These are phyloP conservation scores for Quercus robur DNA, from an alignment of 306 rosid genomes.

Conservation along the genomic window DNA sequence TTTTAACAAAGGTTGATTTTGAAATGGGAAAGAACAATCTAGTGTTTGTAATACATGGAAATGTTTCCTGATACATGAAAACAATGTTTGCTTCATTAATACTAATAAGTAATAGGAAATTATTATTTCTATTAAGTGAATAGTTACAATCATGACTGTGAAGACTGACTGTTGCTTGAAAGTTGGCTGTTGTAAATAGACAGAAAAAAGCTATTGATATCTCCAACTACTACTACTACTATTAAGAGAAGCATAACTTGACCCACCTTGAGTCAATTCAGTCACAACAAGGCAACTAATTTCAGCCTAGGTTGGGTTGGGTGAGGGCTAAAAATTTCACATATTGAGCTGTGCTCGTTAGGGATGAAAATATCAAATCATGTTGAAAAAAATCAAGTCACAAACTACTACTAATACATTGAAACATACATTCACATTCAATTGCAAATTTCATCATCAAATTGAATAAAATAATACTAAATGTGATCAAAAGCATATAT, in stretches of 20 bases:
- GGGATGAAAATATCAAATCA: background rate
- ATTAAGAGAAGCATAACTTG: too few species aligned
- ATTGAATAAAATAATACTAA: conserved; percentile 3
- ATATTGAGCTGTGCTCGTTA: too few species aligned
- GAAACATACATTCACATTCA: background rate
- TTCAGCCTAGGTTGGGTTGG: too few species aligned
- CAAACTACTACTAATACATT: background rate
- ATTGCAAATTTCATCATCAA: background rate
- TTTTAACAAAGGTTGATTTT: background rate
- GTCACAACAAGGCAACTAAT: too few species aligned
- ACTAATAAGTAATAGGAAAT: background rate
- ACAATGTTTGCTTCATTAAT: too few species aligned
- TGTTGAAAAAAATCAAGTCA: background rate
- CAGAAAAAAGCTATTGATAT: too few species aligned
- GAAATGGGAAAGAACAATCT: background rate
- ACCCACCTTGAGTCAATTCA: too few species aligned
- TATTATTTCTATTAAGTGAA: background rate
- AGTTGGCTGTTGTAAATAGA: too few species aligned
- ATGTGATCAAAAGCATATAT: conserved; percentile 1
- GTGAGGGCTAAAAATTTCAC: too few species aligned
- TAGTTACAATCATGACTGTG: background rate
- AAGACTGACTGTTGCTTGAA: background rate
- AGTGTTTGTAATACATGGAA: background rate
- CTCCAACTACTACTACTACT: too few species aligned
- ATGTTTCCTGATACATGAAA: background rate